Evolutionary conservation across 495 filamentous ascomycete genomes (phyloP).

Genomic region (Emericellopsis terricola): DNA sequence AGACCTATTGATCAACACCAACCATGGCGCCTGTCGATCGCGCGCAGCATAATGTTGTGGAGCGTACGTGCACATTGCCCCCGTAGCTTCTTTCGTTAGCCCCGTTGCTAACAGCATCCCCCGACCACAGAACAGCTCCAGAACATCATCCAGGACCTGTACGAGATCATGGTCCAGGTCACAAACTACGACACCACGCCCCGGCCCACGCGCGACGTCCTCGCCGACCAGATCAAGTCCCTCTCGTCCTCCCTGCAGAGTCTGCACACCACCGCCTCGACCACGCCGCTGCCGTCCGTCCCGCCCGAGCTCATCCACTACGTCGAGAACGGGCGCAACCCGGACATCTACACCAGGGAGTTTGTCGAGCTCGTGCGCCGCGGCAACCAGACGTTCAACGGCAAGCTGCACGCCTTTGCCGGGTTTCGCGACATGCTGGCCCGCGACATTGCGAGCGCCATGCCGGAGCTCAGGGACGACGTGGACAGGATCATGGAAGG

Average conservation of each 20-base stretch:
- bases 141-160: slow-evolving; percentile 70
- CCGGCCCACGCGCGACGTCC: slow-evolving; percentile 26
- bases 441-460: slow-evolving; percentile 53
- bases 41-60: slow-evolving; percentile 23
- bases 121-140: slow-evolving; percentile 36
- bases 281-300: slow-evolving; percentile 24
- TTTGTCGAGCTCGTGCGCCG: slow-evolving; percentile 83
- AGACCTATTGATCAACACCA: no score
- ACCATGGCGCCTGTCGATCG: slow-evolving; percentile 29
- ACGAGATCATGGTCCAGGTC: slow-evolving; percentile 58
- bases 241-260: slow-evolving; percentile 19
- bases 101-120: not conserved
- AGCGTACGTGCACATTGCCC: slow-evolving; percentile 17
- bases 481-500: slow-evolving; percentile 41
- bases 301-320: slow-evolving; percentile 88
- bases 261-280: slow-evolving; percentile 27
- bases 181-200: slow-evolving; percentile 54
- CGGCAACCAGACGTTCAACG: slow-evolving; percentile 69
- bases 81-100: not conserved
- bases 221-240: slow-evolving; percentile 20
- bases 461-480: slow-evolving; percentile 62
- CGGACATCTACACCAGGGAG: slow-evolving; percentile 95
- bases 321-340: slow-evolving; percentile 84
- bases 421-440: slow-evolving; percentile 68
- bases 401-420: slow-evolving; percentile 66